Base-by-base conservation (phyloP, 805 yeast species). In the Teunomyces aglyptinius region DNA sequence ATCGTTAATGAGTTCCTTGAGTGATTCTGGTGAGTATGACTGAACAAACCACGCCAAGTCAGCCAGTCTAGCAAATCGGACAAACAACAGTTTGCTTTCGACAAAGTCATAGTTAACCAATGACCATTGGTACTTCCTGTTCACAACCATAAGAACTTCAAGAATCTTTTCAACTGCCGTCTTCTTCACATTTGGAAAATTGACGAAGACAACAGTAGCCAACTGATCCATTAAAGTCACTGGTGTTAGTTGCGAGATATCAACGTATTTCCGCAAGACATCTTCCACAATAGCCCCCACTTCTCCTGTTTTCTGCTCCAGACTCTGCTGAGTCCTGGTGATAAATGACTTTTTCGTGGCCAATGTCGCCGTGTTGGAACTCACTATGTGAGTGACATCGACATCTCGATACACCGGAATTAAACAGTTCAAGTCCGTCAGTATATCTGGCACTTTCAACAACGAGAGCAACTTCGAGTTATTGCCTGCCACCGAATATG, bases 161-260 rank as follows among this genome's bases (percentile, higher is more conserved):
- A 76, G 51, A 0, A 73, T 47, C 41, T 60, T 65, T 47, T 73
- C 78, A 18, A 72, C 55, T 1, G 62, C 54, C 1, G 49, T 46
- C 34, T 55, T 55, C 27, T 58, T 53, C 4, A 73, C 49, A 11
- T 59, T 61, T 5, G 70, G 71, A 44, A 76, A 64, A 33, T 66
- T 66, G 19, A 59, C 55, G 10, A 75, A 49, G 4, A 64, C 54
- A 2, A 72, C 56, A 3, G 68, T 63, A 40, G 58, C 52, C 5
- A 72, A 45, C 46, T 76, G 77, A 29, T 71, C 64, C 36, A 63
- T 58, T 33, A 70, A 56, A 35, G 63, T 70, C 1, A 47, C 43
- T 0, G 77, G 76, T 3, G 44, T 47, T 29, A 75, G 63, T 3
- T 43, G 39, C 4, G 56, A 57, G 11, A 74, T 56, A 1, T 59